A percentile compares a stretch with the other conserved stretches of the same genome.
Conservation (phyloP, 2,329 filamentous ascomycete genomes). For the Raffaelea ambrosiae region DNA sequence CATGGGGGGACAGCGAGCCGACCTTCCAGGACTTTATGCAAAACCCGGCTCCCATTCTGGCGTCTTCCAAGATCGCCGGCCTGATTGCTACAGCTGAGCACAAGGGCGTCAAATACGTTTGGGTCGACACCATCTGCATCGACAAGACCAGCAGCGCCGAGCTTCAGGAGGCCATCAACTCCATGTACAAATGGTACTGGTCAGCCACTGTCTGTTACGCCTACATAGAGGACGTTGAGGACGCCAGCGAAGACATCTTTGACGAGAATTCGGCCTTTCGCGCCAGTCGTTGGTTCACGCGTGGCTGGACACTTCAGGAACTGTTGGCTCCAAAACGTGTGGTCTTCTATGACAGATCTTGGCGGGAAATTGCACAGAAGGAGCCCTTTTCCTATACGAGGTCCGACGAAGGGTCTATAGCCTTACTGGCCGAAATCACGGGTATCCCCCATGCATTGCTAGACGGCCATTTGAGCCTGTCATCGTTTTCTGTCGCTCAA, state of each 20-base stretch:
- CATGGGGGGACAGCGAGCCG: not conserved
- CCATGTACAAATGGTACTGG: conserved; percentile 12
- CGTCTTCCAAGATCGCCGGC: not conserved
- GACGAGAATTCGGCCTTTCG: not conserved
- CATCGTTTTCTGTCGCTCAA: conserved; percentile 11
- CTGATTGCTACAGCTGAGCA: not conserved
- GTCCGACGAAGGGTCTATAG: not conserved
- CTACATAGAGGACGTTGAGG: conserved; percentile 5
- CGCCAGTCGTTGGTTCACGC: no score
- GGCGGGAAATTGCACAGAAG: not conserved
- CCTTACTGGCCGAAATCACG: conserved; percentile 6
- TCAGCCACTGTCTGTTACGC: conserved; percentile 8
- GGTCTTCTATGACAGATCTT: conserved; percentile 16
- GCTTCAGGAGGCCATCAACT: conserved; percentile 11
- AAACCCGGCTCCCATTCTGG: not conserved
- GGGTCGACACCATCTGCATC: conserved; percentile 15
- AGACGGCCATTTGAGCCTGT: not conserved
- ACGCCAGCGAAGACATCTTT: not conserved
- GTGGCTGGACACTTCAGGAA: no score
- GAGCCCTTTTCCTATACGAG: not conserved
- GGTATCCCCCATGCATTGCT: conserved; percentile 6
- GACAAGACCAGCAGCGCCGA: conserved; percentile 12
- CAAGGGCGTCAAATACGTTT: conserved; percentile 1
- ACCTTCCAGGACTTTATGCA: not conserved
- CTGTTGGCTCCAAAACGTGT: conserved; percentile 40